Base-by-base conservation (phyloP, 2,329 filamentous ascomycete species). In the Aspergillus bombycis region DNA sequence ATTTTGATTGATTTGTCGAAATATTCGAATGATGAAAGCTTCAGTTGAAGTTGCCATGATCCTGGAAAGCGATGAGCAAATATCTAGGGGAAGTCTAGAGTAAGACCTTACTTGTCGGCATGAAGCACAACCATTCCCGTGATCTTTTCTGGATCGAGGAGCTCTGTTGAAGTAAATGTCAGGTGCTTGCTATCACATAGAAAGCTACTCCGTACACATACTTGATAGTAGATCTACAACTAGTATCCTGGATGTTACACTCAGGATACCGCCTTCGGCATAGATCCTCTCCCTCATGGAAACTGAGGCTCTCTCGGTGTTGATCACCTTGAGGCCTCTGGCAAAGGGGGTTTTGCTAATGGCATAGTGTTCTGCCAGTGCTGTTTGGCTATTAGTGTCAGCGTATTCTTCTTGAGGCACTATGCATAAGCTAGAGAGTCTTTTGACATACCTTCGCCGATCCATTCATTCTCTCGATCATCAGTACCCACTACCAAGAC, bases 381-480 rank as follows among this genome's bases (percentile, higher is more conserved):
- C 92, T 81, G 21, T 53, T 11, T 55, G 19, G 26, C 11, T n/a
- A 32, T 61, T 56, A 62, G 56, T 8, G 21, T 38, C 21, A 43
- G 28, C 23, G 6, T 34, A 21, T 21, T 19, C 19, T 34, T 36
- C 41, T 32, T 23, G 21, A 21, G 34, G 14, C 38, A 23, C 36
- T 30, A 36, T 45, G 26, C 48, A 23, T 23, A 28, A 57, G 63
- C 55, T 43, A 50, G 43, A 21, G 41, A 14, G 43, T 23, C n/a
- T n/a, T 12, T 56, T 55, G 23, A 32, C 74, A 28, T 73, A 82
- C 81, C 80, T 81, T 98, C 95, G 69, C 95, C 95, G 64, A 99
- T 93, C 94, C 94, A 98, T 61, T 90, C 89, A 86, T 97, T 97
- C 75, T 99, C 95, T 64, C 92, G 88, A 38, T 97, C 93, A 64